Evolutionary conservation across 2,329 filamentous ascomycete species (phyloP), one percentile per base, ranked within the genome.

Genomic region (Sclerotinia glacialis): DNA sequence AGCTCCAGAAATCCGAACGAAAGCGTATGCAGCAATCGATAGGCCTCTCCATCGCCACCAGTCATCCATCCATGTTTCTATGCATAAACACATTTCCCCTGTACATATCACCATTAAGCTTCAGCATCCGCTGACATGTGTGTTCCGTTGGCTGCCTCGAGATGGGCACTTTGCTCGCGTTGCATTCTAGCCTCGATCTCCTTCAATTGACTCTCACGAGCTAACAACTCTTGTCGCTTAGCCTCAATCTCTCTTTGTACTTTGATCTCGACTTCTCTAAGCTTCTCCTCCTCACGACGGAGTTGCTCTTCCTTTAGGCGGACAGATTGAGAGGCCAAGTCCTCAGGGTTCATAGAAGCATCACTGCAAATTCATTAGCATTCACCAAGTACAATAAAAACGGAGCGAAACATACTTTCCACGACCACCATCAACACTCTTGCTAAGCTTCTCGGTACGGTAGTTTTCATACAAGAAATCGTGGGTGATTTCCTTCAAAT

Each of bases 401-500:
- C 23, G 53, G 62, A 21, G 40, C 11, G 56, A 69, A 68, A 92
- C 93, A 74, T 91, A 97, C 93, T 88, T 87, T 86, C 88, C 86
- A 80, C 88, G 85, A 81, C 91, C 91, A 79, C 92, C 92, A 78
- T 97, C 93, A 74, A 99, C 95, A 79, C 93, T 97, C 92, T 98
- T 99, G 84, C 92, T 96, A 76, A 99, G 91, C 85, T 98, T 98
- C 91, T 99, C 95, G 77, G 95, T 99, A 92, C 95, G 93, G 86
- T 99, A 99, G 83, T 99, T 99, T 80, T 99, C 95, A 83, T 99
- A 99, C 71, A 99, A 84, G 89, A 99, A 99, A 81, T 99, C 95
- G 80, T 99, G 95, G 63, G 95, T 99, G 78, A 99, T 99, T 81
- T 99, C 95, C 88, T 99, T 99, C 76, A 99, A 83, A 79, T 99